A percentile compares a stretch with the other conserved stretches of the same genome.
phyloP scores from a whole-genome alignment of 1,139 yeast genomes.

The Saccharomyces pastorianus region DNA sequence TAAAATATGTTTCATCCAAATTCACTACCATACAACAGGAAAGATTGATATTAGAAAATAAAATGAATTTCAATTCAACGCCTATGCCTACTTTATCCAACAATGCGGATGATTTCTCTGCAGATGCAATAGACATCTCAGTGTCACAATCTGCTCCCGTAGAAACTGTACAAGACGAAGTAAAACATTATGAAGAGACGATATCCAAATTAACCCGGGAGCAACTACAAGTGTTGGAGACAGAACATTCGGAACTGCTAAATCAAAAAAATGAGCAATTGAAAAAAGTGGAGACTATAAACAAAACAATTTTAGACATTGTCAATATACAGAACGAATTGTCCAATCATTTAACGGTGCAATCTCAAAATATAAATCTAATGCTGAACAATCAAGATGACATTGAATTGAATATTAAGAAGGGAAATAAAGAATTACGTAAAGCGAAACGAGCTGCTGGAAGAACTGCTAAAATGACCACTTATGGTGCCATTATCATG shows the following conservation, averaged over 20 bases:
- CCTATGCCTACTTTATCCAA: neutral
- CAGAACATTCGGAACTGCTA: conserved; percentile 65
- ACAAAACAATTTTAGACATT: conserved; percentile 71
- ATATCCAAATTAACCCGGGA: conserved; percentile 41
- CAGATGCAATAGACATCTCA: conserved; percentile 11
- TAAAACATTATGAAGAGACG: conserved; percentile 28
- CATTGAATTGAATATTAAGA: conserved; percentile 56
- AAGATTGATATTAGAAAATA: conserved; percentile 16
- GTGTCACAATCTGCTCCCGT: conserved; percentile 22
- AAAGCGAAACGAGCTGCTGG: conserved; percentile 68
- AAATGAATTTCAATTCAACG: conserved; percentile 18
- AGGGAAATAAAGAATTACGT: conserved; percentile 67
- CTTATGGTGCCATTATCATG: conserved; percentile 50
- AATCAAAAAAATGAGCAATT: conserved; percentile 57
- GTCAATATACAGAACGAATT: conserved; percentile 72
- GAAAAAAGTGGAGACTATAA: conserved; percentile 60
- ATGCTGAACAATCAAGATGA: conserved; percentile 65
- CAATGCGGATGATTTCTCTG: neutral
- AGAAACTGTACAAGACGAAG: conserved; percentile 29
- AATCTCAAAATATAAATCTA: conserved; percentile 62
- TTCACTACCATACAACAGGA: conserved; percentile 28
- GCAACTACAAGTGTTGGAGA: conserved; percentile 59
- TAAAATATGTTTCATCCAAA: conserved; percentile 20
- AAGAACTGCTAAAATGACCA: conserved; percentile 59
- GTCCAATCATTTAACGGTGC: conserved; percentile 65